A percentile compares a stretch with the other conserved stretches of the same genome.
Evolutionary conservation across 2,329 filamentous ascomycete species (phyloP).

Genomic region (Pseudogymnoascus sp.): DNA sequence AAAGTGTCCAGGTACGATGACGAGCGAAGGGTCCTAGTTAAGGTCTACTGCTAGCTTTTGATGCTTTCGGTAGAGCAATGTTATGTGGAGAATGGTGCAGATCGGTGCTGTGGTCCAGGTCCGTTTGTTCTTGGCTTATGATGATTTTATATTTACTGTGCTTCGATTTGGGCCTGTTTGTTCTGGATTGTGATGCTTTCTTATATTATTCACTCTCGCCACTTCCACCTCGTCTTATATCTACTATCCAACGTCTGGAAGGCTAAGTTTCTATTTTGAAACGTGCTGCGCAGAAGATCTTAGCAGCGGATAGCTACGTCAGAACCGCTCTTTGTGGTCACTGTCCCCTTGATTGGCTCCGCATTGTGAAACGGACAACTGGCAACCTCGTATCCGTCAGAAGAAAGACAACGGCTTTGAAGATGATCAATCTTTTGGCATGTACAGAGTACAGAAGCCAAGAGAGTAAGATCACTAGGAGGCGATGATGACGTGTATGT

Average conservation of each 20-base stretch:
- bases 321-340: neutral
- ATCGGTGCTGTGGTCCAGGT: neutral
- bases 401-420: neutral
- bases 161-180: neutral
- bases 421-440: neutral
- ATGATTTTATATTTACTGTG: neutral
- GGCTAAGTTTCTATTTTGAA: neutral
- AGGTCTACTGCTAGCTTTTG: neutral
- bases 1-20: neutral
- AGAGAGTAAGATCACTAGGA: neutral
- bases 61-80: neutral
- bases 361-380: slow-evolving; percentile 2
- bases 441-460: neutral
- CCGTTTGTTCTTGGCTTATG: neutral
- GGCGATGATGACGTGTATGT: neutral
- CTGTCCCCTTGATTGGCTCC: neutral
- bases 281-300: neutral
- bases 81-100: neutral
- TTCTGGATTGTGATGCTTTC: neutral
- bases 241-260: neutral
- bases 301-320: slow-evolving; percentile 3
- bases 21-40: neutral
- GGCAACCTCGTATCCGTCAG: neutral
- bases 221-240: neutral
- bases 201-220: neutral